Conservation (phyloP, 495 filamentous ascomycete species). For the Tirmania nivea region DNA sequence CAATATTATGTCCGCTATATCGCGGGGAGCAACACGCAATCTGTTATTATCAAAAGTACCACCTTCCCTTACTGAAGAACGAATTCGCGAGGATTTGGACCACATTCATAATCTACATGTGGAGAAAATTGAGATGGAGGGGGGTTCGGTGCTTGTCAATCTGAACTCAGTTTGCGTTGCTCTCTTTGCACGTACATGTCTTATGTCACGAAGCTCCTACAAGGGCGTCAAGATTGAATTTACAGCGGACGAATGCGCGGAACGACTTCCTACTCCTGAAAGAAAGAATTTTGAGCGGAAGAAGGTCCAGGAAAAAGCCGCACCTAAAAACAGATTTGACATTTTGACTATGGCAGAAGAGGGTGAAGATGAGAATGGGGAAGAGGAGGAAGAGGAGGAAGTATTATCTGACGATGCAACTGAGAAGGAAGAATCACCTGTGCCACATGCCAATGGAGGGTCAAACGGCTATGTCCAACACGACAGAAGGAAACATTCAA, state of each 20-base stretch:
- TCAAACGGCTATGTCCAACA: background rate
- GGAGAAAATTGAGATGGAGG: constrained; percentile 33
- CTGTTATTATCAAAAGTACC: constrained; percentile 40
- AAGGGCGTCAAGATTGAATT: constrained; percentile 52
- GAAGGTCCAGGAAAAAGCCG: background rate
- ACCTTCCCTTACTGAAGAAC: constrained; percentile 36
- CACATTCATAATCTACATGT: constrained; percentile 65
- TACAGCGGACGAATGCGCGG: constrained; percentile 52
- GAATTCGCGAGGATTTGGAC: constrained; percentile 52
- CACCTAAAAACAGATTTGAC: constrained; percentile 6
- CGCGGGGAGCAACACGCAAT: constrained; percentile 56
- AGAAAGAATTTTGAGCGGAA: background rate
- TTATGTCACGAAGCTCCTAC: constrained; percentile 57
- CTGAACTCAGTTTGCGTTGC: constrained; percentile 63
- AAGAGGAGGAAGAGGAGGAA: background rate
- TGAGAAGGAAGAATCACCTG: background rate
- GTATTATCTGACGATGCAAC: background rate
- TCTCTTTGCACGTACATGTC: constrained; percentile 51
- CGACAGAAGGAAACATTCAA: too few species aligned
- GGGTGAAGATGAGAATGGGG: constrained; percentile 2
- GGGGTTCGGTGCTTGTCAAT: constrained; percentile 37
- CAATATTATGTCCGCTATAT: constrained; percentile 44
- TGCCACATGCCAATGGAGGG: background rate
- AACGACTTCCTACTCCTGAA: constrained; percentile 27
- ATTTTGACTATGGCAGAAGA: constrained; percentile 3